These are phyloP conservation scores for Hirschioporus abietinus DNA, from an alignment of 768 basidiomycete genomes.

Conservation along the genomic window DNA sequence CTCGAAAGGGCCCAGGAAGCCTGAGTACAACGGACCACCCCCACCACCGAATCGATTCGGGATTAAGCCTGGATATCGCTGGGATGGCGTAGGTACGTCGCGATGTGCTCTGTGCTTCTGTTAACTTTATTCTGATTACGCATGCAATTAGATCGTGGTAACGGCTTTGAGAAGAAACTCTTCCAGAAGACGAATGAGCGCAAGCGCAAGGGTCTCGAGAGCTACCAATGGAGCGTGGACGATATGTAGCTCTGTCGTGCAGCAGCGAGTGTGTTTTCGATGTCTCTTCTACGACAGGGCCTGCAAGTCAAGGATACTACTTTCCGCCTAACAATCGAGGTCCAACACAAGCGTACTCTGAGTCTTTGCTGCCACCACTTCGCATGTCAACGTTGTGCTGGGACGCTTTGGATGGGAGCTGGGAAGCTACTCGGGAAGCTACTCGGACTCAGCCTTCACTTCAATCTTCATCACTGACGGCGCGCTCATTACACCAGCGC, in stretches of 20 bases:
- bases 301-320: too few species aligned
- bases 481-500: too few species aligned
- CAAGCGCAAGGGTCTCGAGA: constrained; percentile 64
- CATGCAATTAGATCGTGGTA: constrained; percentile 69
- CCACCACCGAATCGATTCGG: constrained; percentile 68
- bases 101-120: neutral
- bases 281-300: too few species aligned
- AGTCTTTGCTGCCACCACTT: too few species aligned
- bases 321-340: too few species aligned
- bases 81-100: constrained; percentile 48
- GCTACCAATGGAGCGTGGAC: constrained; percentile 84
- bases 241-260: constrained; percentile 66
- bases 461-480: too few species aligned
- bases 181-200: constrained; percentile 81
- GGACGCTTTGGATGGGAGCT: too few species aligned
- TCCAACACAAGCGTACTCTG: too few species aligned
- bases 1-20: constrained; percentile 70
- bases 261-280: too few species aligned
- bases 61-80: constrained; percentile 43
- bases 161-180: constrained; percentile 89
- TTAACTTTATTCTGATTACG: neutral
- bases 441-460: too few species aligned
- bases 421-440: too few species aligned
- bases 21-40: constrained; percentile 81
- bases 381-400: too few species aligned